Base-by-base conservation (phyloP, 164 flowering plant species). In the Saururus chinensis region DNA sequence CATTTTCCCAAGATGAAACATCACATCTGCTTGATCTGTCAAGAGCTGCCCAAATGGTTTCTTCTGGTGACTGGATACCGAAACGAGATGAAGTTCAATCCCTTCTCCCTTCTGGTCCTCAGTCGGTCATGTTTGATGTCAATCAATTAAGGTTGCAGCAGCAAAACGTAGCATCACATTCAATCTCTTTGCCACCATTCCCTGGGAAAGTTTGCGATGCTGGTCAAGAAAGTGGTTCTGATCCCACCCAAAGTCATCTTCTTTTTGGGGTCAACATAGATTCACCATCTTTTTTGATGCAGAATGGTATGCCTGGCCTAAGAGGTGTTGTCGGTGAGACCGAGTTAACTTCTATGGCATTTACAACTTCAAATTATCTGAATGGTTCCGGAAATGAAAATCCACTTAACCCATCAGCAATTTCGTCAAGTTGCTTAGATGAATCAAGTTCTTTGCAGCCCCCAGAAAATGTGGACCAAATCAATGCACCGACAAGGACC, bases 251-350 rank as follows among this genome's bases (percentile, higher is more conserved):
- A 48, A 86, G 75, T 70, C 79, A 83, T 80, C 79, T 81, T 61
- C 72, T 92, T 19, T 92, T 92, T 72, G 96, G 98, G 40, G 88
- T 84, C 42, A 84, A 82, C 54, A 83, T 84, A 61, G 91, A 87
- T 52, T 81, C 84, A 21, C 74, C 92, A 16, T 77, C 95, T n/a
- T 81, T 87, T 69, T 74, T 87, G 24, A 72, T 87, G 82, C 90
- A 79, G 65, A 82, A 79, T 76, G 86, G 84, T 53, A 73, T 87
- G 66, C 64, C 95, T 54, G 69, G 71, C 69, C 79, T 85, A 51
- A 76, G 83, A 61, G 80, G 76, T 53, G 73, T 80, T 64, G 77
- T 73, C 60, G 75, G 79, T 64, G 88, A 83, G 21, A 71, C 77
- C 53, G 81, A 87, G 68, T 79, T 84, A 48, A 70, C 84, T 22